Evolutionary conservation across 768 basidiomycete species (phyloP), one percentile per base, ranked within the genome.

Genomic region (Leccinum arenicola): DNA sequence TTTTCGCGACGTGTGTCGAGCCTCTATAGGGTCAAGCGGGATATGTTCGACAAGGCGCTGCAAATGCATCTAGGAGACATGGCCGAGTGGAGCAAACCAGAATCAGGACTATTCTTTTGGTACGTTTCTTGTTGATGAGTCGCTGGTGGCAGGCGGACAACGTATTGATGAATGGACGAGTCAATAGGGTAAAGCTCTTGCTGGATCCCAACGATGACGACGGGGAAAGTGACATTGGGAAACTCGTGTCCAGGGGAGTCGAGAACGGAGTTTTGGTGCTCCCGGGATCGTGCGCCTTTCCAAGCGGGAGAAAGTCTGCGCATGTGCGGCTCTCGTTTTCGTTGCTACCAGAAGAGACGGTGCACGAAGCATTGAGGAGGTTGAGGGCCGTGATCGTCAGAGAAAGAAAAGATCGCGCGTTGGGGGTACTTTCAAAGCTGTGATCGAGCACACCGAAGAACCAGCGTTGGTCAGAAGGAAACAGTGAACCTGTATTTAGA

Each of bases 321-420:
- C 88, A 87, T 69, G 87, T 93, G 36, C 78, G 93, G 36, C 87
- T 89, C 29, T 77, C 86, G 47, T 93, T 94, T 73, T 88, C 87
- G 67, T 48, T 48, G 11, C 74, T 84, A 36, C 74, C 75, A 2
- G 83, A 84, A 57, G 80, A 83, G 36, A 82, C 89, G 40, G 84
- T 88, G 2, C 83, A 91, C 38, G 82, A 85, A 74, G 92, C 85
- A 1, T 70, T 92, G 61, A 74, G 73, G 60, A 75, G 89, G 59
- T 71, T 95, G 25, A 75, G 71, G 29, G 64, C 64, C 15, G 77
- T 78, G 15, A 61, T 70, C 9, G 49, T 65, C 36, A 61, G 66
- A 29, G 70, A 62, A 56, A 60, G 59, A 48, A 49, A 55, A 40
- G 55, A 33, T 19, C 45, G 19, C 0, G n/a, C 19, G 45, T 47